Percentiles rank a stretch among this genome's conserved stretches.
These are phyloP conservation scores for Tilletiaria anomala DNA, from an alignment of 1,284 basidiomycete species.

Conservation along the genomic window DNA sequence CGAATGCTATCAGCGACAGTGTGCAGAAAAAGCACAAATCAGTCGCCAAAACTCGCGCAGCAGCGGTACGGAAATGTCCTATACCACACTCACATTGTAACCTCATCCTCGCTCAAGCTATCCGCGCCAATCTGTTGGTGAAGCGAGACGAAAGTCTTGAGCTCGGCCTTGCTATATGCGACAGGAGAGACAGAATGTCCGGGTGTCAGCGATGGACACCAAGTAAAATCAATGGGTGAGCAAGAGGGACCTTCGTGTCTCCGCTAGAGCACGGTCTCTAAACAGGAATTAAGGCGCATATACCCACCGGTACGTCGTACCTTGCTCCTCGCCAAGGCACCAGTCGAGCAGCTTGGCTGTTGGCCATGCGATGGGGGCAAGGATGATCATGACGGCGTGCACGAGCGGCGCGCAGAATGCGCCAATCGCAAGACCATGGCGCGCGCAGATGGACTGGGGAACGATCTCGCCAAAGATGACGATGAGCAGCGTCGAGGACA, in stretches of 20 bases:
- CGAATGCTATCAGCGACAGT: too few species aligned
- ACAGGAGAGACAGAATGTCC: too few species aligned
- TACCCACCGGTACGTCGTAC: constrained; percentile 40
- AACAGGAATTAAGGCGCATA: too few species aligned
- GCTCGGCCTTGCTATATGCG: constrained; percentile 47
- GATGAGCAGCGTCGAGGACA: constrained; percentile 35
- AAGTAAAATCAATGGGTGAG: too few species aligned
- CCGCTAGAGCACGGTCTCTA: too few species aligned
- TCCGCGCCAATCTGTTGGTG: constrained; percentile 66
- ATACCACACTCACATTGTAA: too few species aligned
- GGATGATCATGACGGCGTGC: constrained; percentile 39
- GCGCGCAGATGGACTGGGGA: constrained; percentile 54
- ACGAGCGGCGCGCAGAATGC: constrained; percentile 69
- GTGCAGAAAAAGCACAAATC: constrained; percentile 53
- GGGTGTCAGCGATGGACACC: too few species aligned
- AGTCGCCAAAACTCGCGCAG: constrained; percentile 49
- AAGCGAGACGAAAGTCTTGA: constrained; percentile 69
- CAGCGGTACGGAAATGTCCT: too few species aligned
- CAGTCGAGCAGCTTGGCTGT: constrained; percentile 40
- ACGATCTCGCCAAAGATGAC: constrained; percentile 44
- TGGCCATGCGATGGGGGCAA: constrained; percentile 44
- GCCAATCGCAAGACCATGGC: constrained; percentile 79
- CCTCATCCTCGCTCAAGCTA: constrained; percentile 67
- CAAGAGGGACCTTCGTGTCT: too few species aligned
- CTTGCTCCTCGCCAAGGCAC: constrained; percentile 43